Conservation (phyloP, 2,329 filamentous ascomycete species). For the Mycosphaerella sp. region DNA sequence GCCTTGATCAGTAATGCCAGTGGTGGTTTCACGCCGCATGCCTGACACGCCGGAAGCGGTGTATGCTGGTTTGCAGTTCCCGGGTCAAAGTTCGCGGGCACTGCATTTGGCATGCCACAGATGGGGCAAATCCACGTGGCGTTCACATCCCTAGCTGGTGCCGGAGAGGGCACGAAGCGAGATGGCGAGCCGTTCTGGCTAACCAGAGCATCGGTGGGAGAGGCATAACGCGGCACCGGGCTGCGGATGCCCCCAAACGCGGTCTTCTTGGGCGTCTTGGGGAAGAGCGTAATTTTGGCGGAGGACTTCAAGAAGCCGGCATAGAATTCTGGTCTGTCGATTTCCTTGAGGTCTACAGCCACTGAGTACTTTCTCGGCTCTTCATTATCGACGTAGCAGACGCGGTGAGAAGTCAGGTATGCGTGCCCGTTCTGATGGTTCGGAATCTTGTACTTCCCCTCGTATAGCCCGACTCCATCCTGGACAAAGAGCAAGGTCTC, state of each 20-base stretch:
- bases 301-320: slow-evolving; percentile 93
- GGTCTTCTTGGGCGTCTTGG: slow-evolving; percentile 65
- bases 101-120: slow-evolving; percentile 87
- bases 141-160: slow-evolving; percentile 44
- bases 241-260: slow-evolving; percentile 50
- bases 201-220: slow-evolving; percentile 38
- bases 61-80: slow-evolving; percentile 71
- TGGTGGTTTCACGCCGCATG: slow-evolving; percentile 89
- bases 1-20: slow-evolving; percentile 79
- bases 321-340: slow-evolving; percentile 87
- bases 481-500: slow-evolving; percentile 95
- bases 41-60: slow-evolving; percentile 75
- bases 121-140: slow-evolving; percentile 96
- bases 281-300: slow-evolving; percentile 80
- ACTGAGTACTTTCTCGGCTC: slow-evolving; percentile 80
- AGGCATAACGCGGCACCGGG: slow-evolving; percentile 42
- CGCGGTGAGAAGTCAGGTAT: slow-evolving; percentile 90
- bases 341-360: slow-evolving; percentile 79
- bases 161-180: slow-evolving; percentile 41
- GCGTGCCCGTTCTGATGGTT: slow-evolving; percentile 93
- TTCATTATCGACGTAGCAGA: slow-evolving; percentile 87
- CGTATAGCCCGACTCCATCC: slow-evolving; percentile 93
- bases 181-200: slow-evolving; percentile 45
- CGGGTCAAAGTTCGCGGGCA: slow-evolving; percentile 90
- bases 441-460: slow-evolving; percentile 94